Evolutionary conservation across 768 basidiomycete genomes (phyloP).

Genomic region (Mycena floridula): DNA sequence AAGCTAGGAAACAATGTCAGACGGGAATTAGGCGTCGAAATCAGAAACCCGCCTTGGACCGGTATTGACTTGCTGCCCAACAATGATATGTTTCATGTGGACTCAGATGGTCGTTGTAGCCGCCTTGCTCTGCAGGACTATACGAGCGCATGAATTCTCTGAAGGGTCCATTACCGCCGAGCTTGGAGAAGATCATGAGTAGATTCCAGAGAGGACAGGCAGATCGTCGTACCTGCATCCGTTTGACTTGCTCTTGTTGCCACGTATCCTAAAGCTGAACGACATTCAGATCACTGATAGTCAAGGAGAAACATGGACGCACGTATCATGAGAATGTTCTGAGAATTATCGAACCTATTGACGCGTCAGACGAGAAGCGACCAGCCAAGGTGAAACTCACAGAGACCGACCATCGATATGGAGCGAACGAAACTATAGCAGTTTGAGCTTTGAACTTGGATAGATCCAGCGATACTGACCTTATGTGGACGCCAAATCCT

Average conservation of each 20-base stretch:
- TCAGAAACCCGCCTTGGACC: slow-evolving; percentile 66
- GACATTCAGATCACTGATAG: no score
- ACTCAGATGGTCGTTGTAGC: slow-evolving; percentile 56
- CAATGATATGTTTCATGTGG: slow-evolving; percentile 81
- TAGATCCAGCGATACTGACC: slow-evolving; percentile 31
- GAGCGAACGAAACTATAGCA: slow-evolving; percentile 77
- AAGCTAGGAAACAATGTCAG: slow-evolving; percentile 73
- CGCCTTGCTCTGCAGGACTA: slow-evolving; percentile 57
- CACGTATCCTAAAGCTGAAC: no score
- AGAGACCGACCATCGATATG: slow-evolving; percentile 94
- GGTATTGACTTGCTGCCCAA: slow-evolving; percentile 93
- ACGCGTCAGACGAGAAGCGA: no score
- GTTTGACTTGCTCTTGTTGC: slow-evolving; percentile 80
- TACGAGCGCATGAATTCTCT: slow-evolving; percentile 73
- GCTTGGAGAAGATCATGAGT: slow-evolving; percentile 31
- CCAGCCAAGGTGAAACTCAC: no score
- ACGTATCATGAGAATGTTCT: no score
- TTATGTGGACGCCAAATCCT: slow-evolving; percentile 93
- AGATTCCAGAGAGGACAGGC: slow-evolving; percentile 30
- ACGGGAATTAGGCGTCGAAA: slow-evolving; percentile 25
- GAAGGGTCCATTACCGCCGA: slow-evolving; percentile 83
- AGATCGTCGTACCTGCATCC: slow-evolving; percentile 71
- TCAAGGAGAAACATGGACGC: no score
- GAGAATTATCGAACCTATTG: no score
- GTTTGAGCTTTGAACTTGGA: slow-evolving; percentile 14